A percentile compares a stretch with the other conserved stretches of the same genome.
These are phyloP conservation scores for Phytopythium kandeliae DNA, from an alignment of 352 stramenopile species.

Conservation along the genomic window DNA sequence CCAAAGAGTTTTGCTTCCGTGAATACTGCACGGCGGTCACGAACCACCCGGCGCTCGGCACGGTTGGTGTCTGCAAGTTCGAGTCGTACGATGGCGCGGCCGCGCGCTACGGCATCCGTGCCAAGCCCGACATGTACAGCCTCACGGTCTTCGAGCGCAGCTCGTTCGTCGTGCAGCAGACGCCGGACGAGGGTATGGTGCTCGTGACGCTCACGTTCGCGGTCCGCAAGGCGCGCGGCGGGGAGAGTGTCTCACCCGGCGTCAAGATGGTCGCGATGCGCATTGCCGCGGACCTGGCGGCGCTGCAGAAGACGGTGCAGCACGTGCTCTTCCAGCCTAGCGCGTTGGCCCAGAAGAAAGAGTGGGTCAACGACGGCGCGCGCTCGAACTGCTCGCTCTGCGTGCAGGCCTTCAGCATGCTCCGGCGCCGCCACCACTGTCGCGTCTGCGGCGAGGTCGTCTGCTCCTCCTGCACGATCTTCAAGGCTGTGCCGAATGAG, in stretches of 20 bases:
- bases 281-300: conserved; percentile 46
- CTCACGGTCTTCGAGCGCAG: conserved; percentile 75
- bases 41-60: conserved; percentile 52
- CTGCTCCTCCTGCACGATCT: conserved; percentile 70
- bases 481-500: conserved; percentile 65
- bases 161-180: conserved; percentile 69
- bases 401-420: conserved; percentile 68
- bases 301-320: conserved; percentile 62
- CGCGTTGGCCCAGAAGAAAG: conserved; percentile 49
- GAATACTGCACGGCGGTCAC: conserved; percentile 71
- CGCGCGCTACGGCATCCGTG: conserved; percentile 65
- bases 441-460: conserved; percentile 86
- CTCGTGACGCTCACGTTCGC: conserved; percentile 69
- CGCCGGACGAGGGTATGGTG: conserved; percentile 53
- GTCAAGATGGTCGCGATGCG: conserved; percentile 61
- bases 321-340: conserved; percentile 65
- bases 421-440: conserved; percentile 84
- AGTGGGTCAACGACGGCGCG: conserved; percentile 78
- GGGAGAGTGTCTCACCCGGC: conserved; percentile 61
- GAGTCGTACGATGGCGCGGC: conserved; percentile 79
- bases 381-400: conserved; percentile 80
- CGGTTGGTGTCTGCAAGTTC: conserved; percentile 66
- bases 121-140: conserved; percentile 70
- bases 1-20: conserved; percentile 79
- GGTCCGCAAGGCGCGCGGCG: conserved; percentile 69